Evolutionary conservation across 148 eudicot genomes (phyloP).

Genomic region (Rhododendron mucronatum): DNA sequence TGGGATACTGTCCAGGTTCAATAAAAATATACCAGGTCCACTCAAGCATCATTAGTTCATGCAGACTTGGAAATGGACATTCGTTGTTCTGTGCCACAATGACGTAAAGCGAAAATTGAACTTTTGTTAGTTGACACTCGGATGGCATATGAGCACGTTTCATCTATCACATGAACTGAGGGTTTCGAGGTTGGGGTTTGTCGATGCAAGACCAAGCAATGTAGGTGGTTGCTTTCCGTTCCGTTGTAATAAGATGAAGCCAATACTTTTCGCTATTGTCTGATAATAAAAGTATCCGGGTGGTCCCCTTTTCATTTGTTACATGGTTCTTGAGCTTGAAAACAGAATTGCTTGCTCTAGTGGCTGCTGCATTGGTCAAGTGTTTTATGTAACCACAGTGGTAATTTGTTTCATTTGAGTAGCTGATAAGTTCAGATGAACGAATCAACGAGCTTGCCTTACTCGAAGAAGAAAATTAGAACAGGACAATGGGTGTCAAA

Average conservation of each 20-base stretch:
- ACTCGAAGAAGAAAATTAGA: neutral
- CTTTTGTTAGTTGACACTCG: neutral
- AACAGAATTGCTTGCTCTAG: neutral
- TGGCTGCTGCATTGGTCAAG: neutral
- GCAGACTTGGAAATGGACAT: neutral
- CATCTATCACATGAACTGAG: neutral
- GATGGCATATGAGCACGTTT: neutral
- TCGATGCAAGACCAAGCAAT: neutral
- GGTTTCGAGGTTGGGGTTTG: neutral
- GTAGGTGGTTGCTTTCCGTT: neutral
- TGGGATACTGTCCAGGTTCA: neutral
- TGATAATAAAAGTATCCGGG: neutral
- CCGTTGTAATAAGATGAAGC: neutral
- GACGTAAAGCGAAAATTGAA: neutral
- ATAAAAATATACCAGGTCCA: neutral
- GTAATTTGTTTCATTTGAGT: neutral
- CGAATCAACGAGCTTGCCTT: neutral
- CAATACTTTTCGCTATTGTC: neutral
- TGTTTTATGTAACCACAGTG: neutral
- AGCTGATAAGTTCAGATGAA: neutral
- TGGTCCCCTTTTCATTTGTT: neutral
- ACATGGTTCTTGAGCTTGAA: neutral
- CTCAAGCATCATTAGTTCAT: neutral
- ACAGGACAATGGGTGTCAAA: neutral
- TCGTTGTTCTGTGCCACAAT: too few species aligned